Evolutionary conservation across 768 basidiomycete genomes (phyloP).

Genomic region (Tulasnella sp.): DNA sequence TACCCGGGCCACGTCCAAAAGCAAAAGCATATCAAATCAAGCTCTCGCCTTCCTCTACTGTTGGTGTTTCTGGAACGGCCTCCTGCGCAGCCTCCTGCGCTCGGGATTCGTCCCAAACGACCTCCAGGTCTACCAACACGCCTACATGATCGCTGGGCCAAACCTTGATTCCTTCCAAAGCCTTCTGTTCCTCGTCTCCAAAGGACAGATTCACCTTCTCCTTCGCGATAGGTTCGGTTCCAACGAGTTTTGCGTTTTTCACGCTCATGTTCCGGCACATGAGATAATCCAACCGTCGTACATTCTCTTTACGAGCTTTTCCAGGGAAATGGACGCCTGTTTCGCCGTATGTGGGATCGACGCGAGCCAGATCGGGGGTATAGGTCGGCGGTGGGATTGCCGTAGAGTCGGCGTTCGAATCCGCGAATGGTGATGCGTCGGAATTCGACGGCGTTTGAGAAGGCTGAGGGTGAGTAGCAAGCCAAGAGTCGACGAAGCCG

Average conservation of each 20-base stretch:
- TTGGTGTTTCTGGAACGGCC: neutral
- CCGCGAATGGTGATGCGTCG: neutral
- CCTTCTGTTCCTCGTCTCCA: neutral
- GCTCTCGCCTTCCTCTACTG: neutral
- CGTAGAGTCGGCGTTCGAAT: neutral
- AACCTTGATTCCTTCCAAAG: neutral
- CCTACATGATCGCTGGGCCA: slow-evolving; percentile 8
- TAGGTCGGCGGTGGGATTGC: neutral
- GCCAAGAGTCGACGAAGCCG: neutral
- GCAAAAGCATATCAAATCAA: neutral
- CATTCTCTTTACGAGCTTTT: neutral
- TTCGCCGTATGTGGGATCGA: neutral
- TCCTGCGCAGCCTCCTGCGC: too few species aligned
- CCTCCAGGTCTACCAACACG: neutral
- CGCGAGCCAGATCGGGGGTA: neutral
- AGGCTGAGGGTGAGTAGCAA: neutral
- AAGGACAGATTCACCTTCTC: neutral
- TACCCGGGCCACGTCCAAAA: too few species aligned
- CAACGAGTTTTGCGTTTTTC: neutral
- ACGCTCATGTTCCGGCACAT: neutral
- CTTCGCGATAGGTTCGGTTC: neutral
- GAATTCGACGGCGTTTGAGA: neutral
- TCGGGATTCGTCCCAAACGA: neutral
- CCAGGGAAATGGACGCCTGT: neutral
- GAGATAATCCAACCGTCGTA: neutral